These are phyloP conservation scores for Biscutella laevigata DNA, from an alignment of 441 rosid genomes.

Conservation along the genomic window DNA sequence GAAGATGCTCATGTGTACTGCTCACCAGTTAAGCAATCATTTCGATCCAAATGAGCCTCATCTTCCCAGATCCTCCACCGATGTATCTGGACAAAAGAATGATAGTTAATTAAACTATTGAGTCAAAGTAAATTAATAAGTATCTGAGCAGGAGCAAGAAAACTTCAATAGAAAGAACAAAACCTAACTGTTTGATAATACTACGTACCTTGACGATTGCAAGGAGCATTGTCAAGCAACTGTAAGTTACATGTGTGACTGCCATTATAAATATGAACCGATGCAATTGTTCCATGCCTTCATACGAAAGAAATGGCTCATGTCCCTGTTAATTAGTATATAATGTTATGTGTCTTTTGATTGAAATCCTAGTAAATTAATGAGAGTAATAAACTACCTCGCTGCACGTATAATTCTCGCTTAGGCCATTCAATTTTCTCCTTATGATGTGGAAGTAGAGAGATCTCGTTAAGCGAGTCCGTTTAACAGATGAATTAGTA, in stretches of 20 bases:
- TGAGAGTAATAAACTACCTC: slow-evolving; percentile 29
- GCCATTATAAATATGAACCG: slow-evolving; percentile 98
- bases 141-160: not conserved
- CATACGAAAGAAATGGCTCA: slow-evolving; percentile 84
- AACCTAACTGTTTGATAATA: not conserved
- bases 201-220: slow-evolving; percentile 74
- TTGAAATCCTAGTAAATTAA: not conserved
- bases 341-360: not conserved
- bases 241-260: slow-evolving; percentile 76
- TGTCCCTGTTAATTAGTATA: slow-evolving; percentile 52
- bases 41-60: slow-evolving; percentile 57
- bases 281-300: slow-evolving; percentile 91
- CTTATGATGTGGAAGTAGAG: slow-evolving; percentile 30
- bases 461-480: slow-evolving; percentile 34
- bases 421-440: slow-evolving; percentile 46
- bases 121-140: not conserved
- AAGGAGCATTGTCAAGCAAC: slow-evolving; percentile 89
- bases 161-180: not conserved
- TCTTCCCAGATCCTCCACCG: slow-evolving; percentile 91
- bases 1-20: too few species aligned
- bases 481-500: slow-evolving; percentile 33
- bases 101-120: too few species aligned
- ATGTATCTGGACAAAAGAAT: slow-evolving; percentile 45
- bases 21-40: slow-evolving; percentile 56
- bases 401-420: slow-evolving; percentile 55